Conservation (phyloP, 2,329 filamentous ascomycete genomes). For the Claviceps pazoutovae region DNA sequence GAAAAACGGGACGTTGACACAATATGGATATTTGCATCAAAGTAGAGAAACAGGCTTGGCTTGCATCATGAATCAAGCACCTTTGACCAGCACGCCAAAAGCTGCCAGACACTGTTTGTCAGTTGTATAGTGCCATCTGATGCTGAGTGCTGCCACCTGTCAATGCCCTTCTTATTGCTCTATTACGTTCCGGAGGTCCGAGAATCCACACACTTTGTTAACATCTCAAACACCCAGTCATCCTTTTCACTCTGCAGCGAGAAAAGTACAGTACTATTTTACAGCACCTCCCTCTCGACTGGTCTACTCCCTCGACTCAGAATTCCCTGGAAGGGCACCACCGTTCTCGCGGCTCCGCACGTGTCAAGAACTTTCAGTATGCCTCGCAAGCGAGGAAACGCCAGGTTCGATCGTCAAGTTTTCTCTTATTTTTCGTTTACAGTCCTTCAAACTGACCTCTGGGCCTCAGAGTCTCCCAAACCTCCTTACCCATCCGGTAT, state of each 20-base stretch:
- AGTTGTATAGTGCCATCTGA: not conserved
- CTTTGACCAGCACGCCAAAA: not conserved
- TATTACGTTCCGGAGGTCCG: not conserved
- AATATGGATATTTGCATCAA: not conserved
- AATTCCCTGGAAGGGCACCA: not conserved
- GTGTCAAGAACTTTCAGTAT: not conserved
- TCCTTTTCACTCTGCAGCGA: not conserved
- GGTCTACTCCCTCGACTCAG: not conserved
- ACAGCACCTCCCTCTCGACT: no score
- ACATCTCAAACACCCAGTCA: not conserved
- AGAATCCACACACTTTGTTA: not conserved
- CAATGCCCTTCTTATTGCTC: not conserved
- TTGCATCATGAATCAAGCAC: not conserved
- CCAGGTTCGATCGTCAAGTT: not conserved
- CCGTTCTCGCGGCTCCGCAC: not conserved
- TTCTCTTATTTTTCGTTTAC: not conserved
- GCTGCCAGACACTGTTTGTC: not conserved
- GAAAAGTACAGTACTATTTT: no score
- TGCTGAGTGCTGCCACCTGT: not conserved
- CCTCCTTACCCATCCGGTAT: conserved; percentile 9
- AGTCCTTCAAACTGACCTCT: not conserved
- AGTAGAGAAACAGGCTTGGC: not conserved
- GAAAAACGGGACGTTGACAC: not conserved
- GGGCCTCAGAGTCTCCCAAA: not conserved
- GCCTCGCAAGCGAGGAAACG: not conserved